Conservation (phyloP, 345 rosid species). For the Boechera stricta region DNA sequence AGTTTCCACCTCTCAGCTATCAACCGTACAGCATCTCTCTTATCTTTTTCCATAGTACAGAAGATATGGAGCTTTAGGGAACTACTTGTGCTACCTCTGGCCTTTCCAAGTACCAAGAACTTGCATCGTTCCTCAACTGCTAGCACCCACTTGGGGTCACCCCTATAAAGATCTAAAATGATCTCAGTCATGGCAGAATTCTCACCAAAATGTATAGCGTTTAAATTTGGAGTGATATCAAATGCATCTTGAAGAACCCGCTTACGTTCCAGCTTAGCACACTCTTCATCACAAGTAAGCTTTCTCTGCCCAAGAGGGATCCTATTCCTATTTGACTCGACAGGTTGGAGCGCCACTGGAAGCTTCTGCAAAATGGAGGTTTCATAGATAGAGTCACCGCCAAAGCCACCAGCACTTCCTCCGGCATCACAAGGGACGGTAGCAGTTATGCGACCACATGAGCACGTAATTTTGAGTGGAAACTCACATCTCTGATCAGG, state of each 20-base stretch:
- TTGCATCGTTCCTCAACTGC: slow-evolving; percentile 89
- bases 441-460: slow-evolving; percentile 71
- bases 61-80: slow-evolving; percentile 78
- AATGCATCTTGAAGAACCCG: slow-evolving; percentile 86
- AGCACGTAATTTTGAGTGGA: slow-evolving; percentile 69
- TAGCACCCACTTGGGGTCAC: slow-evolving; percentile 83
- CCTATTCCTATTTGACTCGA: slow-evolving; percentile 58
- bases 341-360: slow-evolving; percentile 68
- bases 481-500: slow-evolving; percentile 81
- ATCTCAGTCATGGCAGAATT: slow-evolving; percentile 59
- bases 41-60: slow-evolving; percentile 82
- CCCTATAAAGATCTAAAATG: slow-evolving; percentile 70
- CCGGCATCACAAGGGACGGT: slow-evolving; percentile 81
- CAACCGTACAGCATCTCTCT: slow-evolving; percentile 73
- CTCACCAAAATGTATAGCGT: slow-evolving; percentile 83
- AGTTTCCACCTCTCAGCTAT: slow-evolving; percentile 96
- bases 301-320: slow-evolving; percentile 85
- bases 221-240: slow-evolving; percentile 69
- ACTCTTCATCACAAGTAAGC: slow-evolving; percentile 78
- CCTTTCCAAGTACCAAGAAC: slow-evolving; percentile 75
- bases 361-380: slow-evolving; percentile 68
- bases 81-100: slow-evolving; percentile 51
- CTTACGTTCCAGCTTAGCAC: slow-evolving; percentile 78
- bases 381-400: slow-evolving; percentile 60
- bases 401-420: slow-evolving; percentile 53